Base-by-base conservation (phyloP, 2,329 filamentous ascomycete species). In the Paraphaeosphaeria minitans region DNA sequence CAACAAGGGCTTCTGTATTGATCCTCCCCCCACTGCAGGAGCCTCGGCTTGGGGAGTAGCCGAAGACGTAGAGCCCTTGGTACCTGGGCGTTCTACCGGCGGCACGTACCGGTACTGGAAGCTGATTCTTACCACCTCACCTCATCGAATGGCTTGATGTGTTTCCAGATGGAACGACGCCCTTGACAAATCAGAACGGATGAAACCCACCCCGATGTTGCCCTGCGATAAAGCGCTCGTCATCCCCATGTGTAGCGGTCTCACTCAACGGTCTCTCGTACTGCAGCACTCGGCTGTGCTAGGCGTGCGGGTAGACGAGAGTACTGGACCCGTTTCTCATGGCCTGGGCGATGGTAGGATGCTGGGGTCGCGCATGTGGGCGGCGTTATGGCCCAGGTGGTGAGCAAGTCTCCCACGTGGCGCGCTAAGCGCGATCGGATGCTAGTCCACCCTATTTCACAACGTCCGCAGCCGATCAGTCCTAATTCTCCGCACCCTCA, bases 331-430 rank as follows among this genome's bases (percentile, higher is more conserved):
- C 16, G 29, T 46, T 12, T 47, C 31, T 54, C 39, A 51, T 39
- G 46, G 14, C 46, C n/a, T 58, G 45, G 45, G 41, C 51, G 43
- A 50, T 50, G 27, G 27, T 31, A 47, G 35, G 33, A 41, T 21
- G 45, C 35, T 41, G 53, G 33, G 37, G n/a, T 31, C n/a, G 39
- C 37, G n/a, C 35, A 50, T 53, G 56, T 54, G 52, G 31, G 48
- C 55, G 56, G 45, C 57, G 39, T 51, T n/a, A 7, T 51, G 14
- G 33, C 33, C 48, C 33, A 51, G 31, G 19, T 35, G 8, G 19
- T 14, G 37, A 45, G 27, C 16, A 16, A 42, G 46, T 45, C 35
- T 51, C 62, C 61, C 68, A 71, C 68, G 68, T 70, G 68, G 66
- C 45, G 41, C 35, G 53, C 57, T 62, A 54, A 19, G 21, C 47